Conservation (phyloP, 2,329 filamentous ascomycete species). For the Nannizzia gypsea region DNA sequence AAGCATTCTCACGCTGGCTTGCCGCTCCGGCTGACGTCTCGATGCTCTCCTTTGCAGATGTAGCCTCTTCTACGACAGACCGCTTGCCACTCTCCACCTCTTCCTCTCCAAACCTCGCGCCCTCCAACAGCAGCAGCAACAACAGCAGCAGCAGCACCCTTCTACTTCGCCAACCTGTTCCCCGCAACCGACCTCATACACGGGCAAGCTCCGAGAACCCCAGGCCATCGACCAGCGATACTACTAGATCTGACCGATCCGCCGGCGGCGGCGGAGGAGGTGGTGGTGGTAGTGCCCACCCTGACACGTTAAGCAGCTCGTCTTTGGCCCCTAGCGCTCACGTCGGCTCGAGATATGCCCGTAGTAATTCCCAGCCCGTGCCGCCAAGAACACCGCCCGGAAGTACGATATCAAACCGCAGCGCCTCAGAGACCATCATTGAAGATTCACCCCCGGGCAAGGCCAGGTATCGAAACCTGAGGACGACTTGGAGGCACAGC, state of each 20-base stretch:
- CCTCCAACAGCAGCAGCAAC: slow-evolving; percentile 33
- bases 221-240: slow-evolving; percentile 35
- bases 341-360: slow-evolving; percentile 38
- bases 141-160: slow-evolving; percentile 28
- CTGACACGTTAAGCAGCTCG: slow-evolving; percentile 9
- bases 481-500: slow-evolving; percentile 29
- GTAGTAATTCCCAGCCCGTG: slow-evolving; percentile 38
- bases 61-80: slow-evolving; percentile 10
- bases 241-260: slow-evolving; percentile 8
- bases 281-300: slow-evolving; percentile 6
- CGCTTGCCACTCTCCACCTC: slow-evolving; percentile 27
- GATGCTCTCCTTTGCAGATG: slow-evolving; percentile 3
- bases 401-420: slow-evolving; percentile 21
- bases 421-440: slow-evolving; percentile 20
- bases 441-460: slow-evolving; percentile 22
- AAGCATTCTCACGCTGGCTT: background rate
- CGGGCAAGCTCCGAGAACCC: slow-evolving; percentile 57
- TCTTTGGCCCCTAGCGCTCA: slow-evolving; percentile 24
- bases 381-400: slow-evolving; percentile 37
- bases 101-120: slow-evolving; percentile 40
- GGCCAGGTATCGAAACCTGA: slow-evolving; percentile 24
- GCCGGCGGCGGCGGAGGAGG: slow-evolving; percentile 10
- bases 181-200: slow-evolving; percentile 50
- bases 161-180: slow-evolving; percentile 42
- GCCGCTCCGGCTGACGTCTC: background rate